phyloP scores from a whole-genome alignment of 768 basidiomycete species.

The Tylopilus intermedius region DNA sequence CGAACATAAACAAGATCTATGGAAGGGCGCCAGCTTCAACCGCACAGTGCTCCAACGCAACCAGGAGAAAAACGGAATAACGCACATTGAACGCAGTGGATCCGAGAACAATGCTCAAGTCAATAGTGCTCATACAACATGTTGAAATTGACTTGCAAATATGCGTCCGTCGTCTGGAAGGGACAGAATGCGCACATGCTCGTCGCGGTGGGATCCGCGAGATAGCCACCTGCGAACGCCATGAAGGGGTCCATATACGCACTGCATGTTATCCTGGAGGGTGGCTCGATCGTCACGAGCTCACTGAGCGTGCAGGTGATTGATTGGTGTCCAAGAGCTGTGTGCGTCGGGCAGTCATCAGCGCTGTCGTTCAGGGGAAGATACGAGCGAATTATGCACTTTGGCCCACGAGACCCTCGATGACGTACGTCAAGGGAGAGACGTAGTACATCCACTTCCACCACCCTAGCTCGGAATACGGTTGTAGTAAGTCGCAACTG shows the following conservation, averaged over 20 bases:
- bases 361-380: not conserved
- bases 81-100: slow-evolving; percentile 41
- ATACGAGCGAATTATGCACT: slow-evolving; percentile 1
- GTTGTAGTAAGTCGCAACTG: not conserved
- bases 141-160: not conserved
- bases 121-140: slow-evolving; percentile 6
- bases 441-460: slow-evolving; percentile 30
- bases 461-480: not conserved
- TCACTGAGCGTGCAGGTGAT: slow-evolving; percentile 51
- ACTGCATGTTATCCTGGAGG: slow-evolving; percentile 48
- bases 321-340: slow-evolving; percentile 39
- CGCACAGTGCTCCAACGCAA: not conserved
- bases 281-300: slow-evolving; percentile 48
- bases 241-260: slow-evolving; percentile 52
- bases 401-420: slow-evolving; percentile 38
- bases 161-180: slow-evolving; percentile 43
- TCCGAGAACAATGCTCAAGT: slow-evolving; percentile 7
- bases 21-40: not conserved
- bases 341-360: not conserved
- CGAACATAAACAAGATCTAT: slow-evolving; percentile 28
- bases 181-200: slow-evolving; percentile 55
- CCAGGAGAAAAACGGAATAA: not conserved
- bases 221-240: slow-evolving; percentile 46
- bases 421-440: slow-evolving; percentile 49
- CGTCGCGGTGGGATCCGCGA: slow-evolving; percentile 51